Base-by-base conservation (phyloP, 225 moss, liverwort and hornwort species). In the Sphagnum tenellum region DNA sequence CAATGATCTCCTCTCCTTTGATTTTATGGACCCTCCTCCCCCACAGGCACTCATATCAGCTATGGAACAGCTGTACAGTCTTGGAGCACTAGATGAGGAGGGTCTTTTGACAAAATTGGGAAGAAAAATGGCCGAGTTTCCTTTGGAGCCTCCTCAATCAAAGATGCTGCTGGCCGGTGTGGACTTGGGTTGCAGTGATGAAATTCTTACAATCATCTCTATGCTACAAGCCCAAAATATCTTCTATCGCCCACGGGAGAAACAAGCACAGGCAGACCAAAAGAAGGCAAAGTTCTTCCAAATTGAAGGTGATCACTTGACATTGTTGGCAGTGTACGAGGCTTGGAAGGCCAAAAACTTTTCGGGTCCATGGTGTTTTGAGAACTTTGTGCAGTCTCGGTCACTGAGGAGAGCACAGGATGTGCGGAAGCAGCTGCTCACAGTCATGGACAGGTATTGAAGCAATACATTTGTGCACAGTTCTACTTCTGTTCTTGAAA, bases 311-410 rank as follows among this genome's bases (percentile, higher is more conserved):
- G 96, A 98, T 76, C 96, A 98, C 75, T 78, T 98, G 62, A 98
- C 96, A 2, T 63, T 98, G 56, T 69, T 93, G 67, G 90, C 93
- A 49, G 96, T 93, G 3, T 98, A 93, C 59, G 96, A 98, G 79
- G 93, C 93, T 59, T 98, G 96, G 96, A 98, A 98, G 73, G 93
- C 93, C 0, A 98, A 98, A 77, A 98, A 93, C 67, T 98, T 98
- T 60, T 98, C 93, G 49, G 87, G 86, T 63, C 90, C 93, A 8
- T 98, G 93, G 96, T 98, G 96, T 75, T 98, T 98, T 69, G 93
- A 98, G 72, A 98, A 98, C 70, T 98, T 98, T 76, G 96, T 98
- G 70, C 96, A 98, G 70, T 87, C 90, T 64, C 88, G 90, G 66
- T 98, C 93, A 3, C 73, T 98, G 58, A 85, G 90, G 66, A 89